These are phyloP conservation scores for Penicillium hesseltinei DNA, from an alignment of 2,329 filamentous ascomycete species.

Conservation along the genomic window DNA sequence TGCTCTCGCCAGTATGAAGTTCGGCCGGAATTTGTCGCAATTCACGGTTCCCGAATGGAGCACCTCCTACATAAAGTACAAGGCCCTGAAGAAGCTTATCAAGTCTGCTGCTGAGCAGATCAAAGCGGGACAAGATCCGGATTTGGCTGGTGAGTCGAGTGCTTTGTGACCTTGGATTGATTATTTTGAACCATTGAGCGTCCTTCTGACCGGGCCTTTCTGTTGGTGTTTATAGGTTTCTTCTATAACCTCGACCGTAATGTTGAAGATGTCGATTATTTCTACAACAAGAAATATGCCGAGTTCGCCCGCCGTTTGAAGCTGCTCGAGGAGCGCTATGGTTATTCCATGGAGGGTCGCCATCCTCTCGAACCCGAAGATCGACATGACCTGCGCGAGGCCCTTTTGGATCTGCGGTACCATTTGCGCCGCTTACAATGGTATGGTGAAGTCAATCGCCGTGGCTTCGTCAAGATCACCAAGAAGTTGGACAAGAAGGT, in stretches of 20 bases:
- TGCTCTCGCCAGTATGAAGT: constrained; percentile 45
- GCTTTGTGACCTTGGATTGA: constrained; percentile 4
- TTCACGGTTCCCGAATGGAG: constrained; percentile 54
- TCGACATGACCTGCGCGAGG: constrained; percentile 84
- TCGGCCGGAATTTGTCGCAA: constrained; percentile 49
- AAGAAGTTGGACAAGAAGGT: constrained; percentile 99
- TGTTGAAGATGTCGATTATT: constrained; percentile 91
- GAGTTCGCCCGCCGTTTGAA: constrained; percentile 82
- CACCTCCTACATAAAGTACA: constrained; percentile 52
- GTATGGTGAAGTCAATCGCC: constrained; percentile 95
- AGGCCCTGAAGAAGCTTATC: constrained; percentile 82
- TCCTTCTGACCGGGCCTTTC: constrained; percentile 21
- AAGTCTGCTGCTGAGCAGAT: constrained; percentile 69
- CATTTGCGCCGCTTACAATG: constrained; percentile 90
- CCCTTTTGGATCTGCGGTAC: constrained; percentile 80
- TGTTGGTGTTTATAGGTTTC: constrained; percentile 64
- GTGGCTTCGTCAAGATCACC: constrained; percentile 96
- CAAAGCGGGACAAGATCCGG: constrained; percentile 70
- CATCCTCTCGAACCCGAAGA: constrained; percentile 82
- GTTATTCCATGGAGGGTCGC: constrained; percentile 65
- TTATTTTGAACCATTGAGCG: constrained; percentile 9
- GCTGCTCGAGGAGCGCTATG: constrained; percentile 84
- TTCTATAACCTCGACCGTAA: constrained; percentile 96
- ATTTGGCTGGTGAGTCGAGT: constrained; percentile 77
- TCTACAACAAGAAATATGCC: constrained; percentile 93